These are phyloP conservation scores for Seiridium cupressi DNA, from an alignment of 2,329 filamentous ascomycete genomes.

Conservation along the genomic window DNA sequence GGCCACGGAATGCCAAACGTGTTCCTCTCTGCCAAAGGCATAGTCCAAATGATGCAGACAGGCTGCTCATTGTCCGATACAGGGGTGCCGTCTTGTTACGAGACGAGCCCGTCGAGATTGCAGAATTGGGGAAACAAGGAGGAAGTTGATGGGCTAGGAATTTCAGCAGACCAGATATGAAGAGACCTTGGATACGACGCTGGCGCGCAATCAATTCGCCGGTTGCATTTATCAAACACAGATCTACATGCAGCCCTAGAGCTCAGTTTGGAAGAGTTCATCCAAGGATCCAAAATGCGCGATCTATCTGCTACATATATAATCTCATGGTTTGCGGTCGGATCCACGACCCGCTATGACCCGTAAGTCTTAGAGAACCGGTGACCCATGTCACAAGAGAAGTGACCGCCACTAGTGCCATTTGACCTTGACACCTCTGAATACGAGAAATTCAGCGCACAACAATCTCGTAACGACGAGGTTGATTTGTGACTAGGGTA, in stretches of 20 bases:
- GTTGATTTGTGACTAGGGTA: neutral
- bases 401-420: neutral
- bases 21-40: constrained; percentile 35
- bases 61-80: neutral
- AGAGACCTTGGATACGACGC: too few species aligned
- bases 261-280: too few species aligned
- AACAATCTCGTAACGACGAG: neutral
- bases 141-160: too few species aligned
- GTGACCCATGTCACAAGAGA: neutral
- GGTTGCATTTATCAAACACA: too few species aligned
- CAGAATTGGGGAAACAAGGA: neutral
- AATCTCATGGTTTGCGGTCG: too few species aligned
- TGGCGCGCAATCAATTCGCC: too few species aligned
- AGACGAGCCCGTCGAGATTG: neutral
- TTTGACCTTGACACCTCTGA: neutral
- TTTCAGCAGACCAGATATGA: too few species aligned
- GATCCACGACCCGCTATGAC: too few species aligned
- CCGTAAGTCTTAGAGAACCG: too few species aligned
- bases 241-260: too few species aligned
- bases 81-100: neutral
- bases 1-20: constrained; percentile 51
- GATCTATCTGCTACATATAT: too few species aligned
- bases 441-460: neutral
- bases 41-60: constrained; percentile 24
- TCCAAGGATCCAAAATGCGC: too few species aligned